Evolutionary conservation across 2,329 filamentous ascomycete genomes (phyloP), one percentile per base, ranked within the genome.

Genomic region (Byssothecium circinans): DNA sequence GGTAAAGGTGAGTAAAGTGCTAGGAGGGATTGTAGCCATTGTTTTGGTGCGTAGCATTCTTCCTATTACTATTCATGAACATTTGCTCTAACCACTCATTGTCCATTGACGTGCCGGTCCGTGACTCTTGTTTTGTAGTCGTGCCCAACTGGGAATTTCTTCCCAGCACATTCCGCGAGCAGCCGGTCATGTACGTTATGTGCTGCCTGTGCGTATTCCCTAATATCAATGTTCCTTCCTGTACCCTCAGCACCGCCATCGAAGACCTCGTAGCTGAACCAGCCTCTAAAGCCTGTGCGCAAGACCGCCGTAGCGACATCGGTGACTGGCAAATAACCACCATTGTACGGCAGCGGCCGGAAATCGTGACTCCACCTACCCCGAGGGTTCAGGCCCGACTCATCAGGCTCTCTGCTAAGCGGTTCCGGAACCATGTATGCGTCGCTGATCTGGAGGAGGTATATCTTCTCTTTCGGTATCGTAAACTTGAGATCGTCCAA

Each of bases 391-490:
- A 85, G 58, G 0, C 83, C 85, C 5, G 73, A 69, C 19, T 79
- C 72, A 27, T 81, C 75, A 0, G 66, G 58, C 36, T 79, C 68
- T 3, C 75, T 71, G 18, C 75, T 67, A 4, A 91, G 62, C 0
- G 86, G 83, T 3, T 75, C 70, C 0, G 75, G 72, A 30, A 83
- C 78, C 56, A 78, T 82, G 63, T 90, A 91, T 0, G 84, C 88
- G 64, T 92, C 88, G 2, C 81, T 86, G 43, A 91, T 84, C 64
- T 91, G 88, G 2, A 91, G 66, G 0, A 91, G 72, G 62, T 81
- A 91, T 32, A 91, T 89, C 73, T 87, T 90, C 2, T 87, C 82
- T 0, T 78, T 70, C 0, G 86, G 85, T 0, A 91, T 68, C 0
- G 78, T 82, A 1, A 58, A 62, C 0, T 75, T 71, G 1, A 91